A percentile compares a stretch with the other conserved stretches of the same genome.
Conservation (phyloP, 306 rosid genomes). For the Sindora glabra region DNA sequence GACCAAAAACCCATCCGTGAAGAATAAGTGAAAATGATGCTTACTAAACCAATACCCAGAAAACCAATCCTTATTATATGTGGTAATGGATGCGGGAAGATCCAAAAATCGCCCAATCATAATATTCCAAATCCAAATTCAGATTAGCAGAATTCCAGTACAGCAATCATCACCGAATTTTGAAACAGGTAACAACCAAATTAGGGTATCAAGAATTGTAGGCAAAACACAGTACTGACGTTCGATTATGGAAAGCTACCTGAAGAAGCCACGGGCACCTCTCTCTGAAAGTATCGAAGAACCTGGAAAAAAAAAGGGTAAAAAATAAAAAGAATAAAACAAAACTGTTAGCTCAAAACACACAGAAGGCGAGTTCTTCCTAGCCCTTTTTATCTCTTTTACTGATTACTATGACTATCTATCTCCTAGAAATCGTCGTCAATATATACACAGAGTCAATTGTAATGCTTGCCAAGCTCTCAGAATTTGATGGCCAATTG, state of each 20-base stretch:
- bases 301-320: neutral
- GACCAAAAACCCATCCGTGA: slow-evolving; percentile 14
- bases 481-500: neutral
- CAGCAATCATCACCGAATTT: too few species aligned
- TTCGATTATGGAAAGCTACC: neutral
- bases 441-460: neutral
- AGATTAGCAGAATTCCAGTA: too few species aligned
- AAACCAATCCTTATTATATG: neutral
- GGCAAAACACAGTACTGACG: neutral
- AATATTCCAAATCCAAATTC: too few species aligned
- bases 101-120: neutral
- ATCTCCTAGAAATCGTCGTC: neutral
- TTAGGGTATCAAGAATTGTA: neutral
- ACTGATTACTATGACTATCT: too few species aligned
- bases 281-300: neutral
- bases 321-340: neutral
- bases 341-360: neutral
- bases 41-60: neutral
- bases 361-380: neutral
- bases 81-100: neutral
- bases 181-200: too few species aligned
- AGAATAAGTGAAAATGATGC: neutral
- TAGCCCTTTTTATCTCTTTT: neutral
- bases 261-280: neutral
- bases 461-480: neutral